These are phyloP conservation scores for Nakazawaea peltata DNA, from an alignment of 805 yeast species.

Conservation along the genomic window DNA sequence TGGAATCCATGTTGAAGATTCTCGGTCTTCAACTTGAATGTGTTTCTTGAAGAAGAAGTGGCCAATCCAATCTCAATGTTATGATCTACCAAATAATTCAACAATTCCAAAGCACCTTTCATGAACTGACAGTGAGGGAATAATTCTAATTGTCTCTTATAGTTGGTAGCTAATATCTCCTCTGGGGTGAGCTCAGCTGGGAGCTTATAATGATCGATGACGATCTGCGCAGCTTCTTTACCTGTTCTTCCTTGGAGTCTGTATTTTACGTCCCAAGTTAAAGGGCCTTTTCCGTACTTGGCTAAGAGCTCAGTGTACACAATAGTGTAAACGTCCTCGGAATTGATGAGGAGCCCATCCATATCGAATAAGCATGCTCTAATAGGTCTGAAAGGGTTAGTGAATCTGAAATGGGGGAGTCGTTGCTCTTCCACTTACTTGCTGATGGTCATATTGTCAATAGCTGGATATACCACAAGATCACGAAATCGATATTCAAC, in stretches of 20 bases:
- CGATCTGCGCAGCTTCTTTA: constrained; percentile 52
- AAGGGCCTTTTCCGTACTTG: constrained; percentile 65
- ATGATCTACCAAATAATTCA: constrained; percentile 41
- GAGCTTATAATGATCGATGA: constrained; percentile 62
- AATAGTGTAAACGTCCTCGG: constrained; percentile 87
- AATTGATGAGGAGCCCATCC: constrained; percentile 92
- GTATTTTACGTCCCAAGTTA: constrained; percentile 87
- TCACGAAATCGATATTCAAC: too few species aligned
- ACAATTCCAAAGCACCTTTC: constrained; percentile 79
- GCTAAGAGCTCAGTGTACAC: constrained; percentile 62
- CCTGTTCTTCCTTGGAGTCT: constrained; percentile 91
- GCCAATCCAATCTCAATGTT: constrained; percentile 83
- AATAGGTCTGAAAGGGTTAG: constrained; percentile 16
- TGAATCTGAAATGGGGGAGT: not conserved
- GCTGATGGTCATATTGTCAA: constrained; percentile 4
- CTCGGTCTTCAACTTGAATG: constrained; percentile 63
- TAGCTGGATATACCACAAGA: too few species aligned
- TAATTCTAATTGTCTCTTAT: constrained; percentile 39
- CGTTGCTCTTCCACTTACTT: constrained; percentile 4
- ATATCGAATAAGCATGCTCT: constrained; percentile 74
- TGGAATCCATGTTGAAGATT: constrained; percentile 60
- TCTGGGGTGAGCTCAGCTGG: constrained; percentile 51
- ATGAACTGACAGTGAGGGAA: constrained; percentile 65
- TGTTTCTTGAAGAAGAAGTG: constrained; percentile 64
- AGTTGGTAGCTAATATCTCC: constrained; percentile 46